Percentiles rank a stretch among this genome's conserved stretches.
These are phyloP conservation scores for Amanita thiersii DNA, from an alignment of 768 basidiomycete species.

Conservation along the genomic window DNA sequence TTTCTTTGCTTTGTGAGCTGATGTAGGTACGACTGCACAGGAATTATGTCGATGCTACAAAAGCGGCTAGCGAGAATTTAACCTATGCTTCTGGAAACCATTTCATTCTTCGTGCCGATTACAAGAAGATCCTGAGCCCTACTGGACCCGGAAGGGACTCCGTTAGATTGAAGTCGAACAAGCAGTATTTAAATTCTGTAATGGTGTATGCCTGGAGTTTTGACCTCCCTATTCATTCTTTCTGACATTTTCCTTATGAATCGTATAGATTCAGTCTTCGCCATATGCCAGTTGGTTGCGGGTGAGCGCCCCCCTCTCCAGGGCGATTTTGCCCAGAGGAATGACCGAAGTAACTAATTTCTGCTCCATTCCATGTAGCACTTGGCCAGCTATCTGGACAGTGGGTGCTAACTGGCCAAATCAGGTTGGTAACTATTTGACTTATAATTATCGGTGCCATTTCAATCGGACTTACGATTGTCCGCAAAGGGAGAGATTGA, in stretches of 20 bases:
- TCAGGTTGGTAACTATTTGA: constrained; percentile 15
- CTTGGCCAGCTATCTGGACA: constrained; percentile 56
- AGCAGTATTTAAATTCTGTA: constrained; percentile 43
- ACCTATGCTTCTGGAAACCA: constrained; percentile 45
- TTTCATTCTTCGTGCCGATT: constrained; percentile 51
- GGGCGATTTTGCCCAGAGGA: no score
- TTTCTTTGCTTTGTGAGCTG: neutral
- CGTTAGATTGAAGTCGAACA: constrained; percentile 46
- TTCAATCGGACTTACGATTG: neutral
- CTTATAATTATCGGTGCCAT: neutral
- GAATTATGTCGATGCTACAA: constrained; percentile 36
- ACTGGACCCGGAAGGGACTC: constrained; percentile 51
- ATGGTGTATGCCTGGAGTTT: constrained; percentile 33
- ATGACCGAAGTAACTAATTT: neutral
- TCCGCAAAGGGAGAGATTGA: constrained; percentile 39
- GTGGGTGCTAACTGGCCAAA: constrained; percentile 42
- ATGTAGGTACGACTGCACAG: constrained; percentile 14
- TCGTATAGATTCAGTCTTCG: constrained; percentile 33
- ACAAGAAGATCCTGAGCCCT: constrained; percentile 33
- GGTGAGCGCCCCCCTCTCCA: constrained; percentile 32
- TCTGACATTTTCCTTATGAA: constrained; percentile 1
- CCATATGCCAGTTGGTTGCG: constrained; percentile 58
- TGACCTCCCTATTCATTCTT: constrained; percentile 2
- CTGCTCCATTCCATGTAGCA: constrained; percentile 18
- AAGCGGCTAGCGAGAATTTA: constrained; percentile 45